Base-by-base conservation (phyloP, 2,329 filamentous ascomycete species). In the Pseudogymnoascus pannorum region DNA sequence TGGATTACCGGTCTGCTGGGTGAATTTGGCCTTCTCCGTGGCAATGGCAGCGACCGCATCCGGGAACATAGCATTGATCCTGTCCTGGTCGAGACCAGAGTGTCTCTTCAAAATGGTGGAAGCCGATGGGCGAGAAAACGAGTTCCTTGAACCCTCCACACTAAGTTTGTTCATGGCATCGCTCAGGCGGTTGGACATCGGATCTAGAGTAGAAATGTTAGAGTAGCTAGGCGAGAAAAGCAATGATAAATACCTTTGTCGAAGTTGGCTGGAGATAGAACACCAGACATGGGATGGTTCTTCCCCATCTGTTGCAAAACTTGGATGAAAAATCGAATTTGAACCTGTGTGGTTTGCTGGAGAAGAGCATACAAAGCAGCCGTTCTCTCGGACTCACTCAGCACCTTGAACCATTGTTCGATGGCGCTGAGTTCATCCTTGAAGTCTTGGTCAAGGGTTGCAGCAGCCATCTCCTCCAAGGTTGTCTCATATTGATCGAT, bases 401-500 rank as follows among this genome's bases (percentile, higher is more conserved):
- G 80, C 60, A 99, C 94, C 65, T 92, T 88, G 76, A 99, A 99
- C 94, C 94, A 99, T 79, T 99, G 94, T 78, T 99, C 94, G 72
- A 99, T 99, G 68, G 94, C 94, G 73, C 92, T 97, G 64, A 99
- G 84, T 76, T 99, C 94, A 76, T 97, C 94, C 79, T 99, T 99
- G 81, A 99, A 99, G 73, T 99, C 94, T 78, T 99, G 94, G 73
- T 99, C 94, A 60, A 97, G 80, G n/a, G 94, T 97, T 26, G 94
- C 94, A 31, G 93, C 92, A 44, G 94, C 94, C 94, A 99, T 99
- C 74, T 99, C 94, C 76, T 97, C 94, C 71, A 99, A 77, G 1
- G 94, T 99, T n/a, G 87, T 96, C 80, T 99, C 94, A 71, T 97
- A 97, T 75, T 97, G 93, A 73, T 99, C 94, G 68, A 99, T 97